Evolutionary conservation across 306 rosid genomes (phyloP).

Genomic region (Ormosia emarginata): DNA sequence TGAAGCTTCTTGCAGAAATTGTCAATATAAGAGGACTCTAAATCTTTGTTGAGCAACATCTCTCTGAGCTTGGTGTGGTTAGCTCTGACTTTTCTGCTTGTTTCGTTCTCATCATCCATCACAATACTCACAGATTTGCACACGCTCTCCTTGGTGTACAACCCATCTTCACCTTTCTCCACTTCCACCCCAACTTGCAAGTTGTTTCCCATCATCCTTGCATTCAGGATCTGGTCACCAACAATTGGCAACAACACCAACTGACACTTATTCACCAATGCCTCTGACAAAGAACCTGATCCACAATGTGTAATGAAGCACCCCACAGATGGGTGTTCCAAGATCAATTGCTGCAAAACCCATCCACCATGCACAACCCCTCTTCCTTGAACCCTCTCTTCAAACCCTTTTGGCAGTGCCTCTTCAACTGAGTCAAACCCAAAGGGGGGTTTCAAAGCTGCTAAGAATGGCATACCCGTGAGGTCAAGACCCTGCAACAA

Average conservation of each 20-base stretch:
- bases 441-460: conserved; percentile 27
- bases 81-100: conserved; percentile 11
- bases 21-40: conserved; percentile 28
- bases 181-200: conserved; percentile 41
- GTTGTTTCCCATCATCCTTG: conserved; percentile 30
- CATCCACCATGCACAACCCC: conserved; percentile 34
- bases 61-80: conserved; percentile 25
- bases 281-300: conserved; percentile 34
- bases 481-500: conserved; percentile 40
- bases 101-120: conserved; percentile 33
- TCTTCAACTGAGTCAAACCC: conserved; percentile 22
- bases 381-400: conserved; percentile 20
- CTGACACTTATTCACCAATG: conserved; percentile 25
- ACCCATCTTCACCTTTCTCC: conserved; percentile 34
- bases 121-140: conserved; percentile 28
- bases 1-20: conserved; percentile 28
- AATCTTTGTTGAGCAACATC: conserved; percentile 16
- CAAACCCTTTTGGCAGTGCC: conserved; percentile 38
- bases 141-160: conserved; percentile 20
- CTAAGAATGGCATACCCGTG: conserved; percentile 23
- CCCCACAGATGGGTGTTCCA: conserved; percentile 38
- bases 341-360: conserved; percentile 30
- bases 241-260: conserved; percentile 29
- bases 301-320: conserved; percentile 41
- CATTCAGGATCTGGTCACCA: conserved; percentile 28